A percentile compares a stretch with the other conserved stretches of the same genome.
phyloP scores from a whole-genome alignment of 495 filamentous ascomycete species.

The Penicillium alfredii region DNA sequence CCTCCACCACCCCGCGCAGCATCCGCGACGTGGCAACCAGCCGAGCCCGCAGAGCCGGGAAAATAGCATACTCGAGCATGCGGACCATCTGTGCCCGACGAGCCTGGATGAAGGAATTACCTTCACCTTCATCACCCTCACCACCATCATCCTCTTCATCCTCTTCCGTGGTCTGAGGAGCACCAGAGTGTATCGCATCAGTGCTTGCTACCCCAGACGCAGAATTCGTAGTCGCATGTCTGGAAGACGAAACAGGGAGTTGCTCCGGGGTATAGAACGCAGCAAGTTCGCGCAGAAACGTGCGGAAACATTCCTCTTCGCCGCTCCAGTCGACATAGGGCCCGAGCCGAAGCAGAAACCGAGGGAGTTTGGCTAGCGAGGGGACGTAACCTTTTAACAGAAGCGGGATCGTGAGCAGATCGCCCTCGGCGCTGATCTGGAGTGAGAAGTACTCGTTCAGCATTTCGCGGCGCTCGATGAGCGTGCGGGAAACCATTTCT shows the following conservation, averaged over 20 bases:
- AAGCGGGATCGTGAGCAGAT: conserved; percentile 73
- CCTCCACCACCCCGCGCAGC: conserved; percentile 75
- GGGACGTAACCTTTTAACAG: conserved; percentile 87
- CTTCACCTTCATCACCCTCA: conserved; percentile 19
- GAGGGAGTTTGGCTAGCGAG: conserved; percentile 75
- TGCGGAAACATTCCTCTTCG: conserved; percentile 82
- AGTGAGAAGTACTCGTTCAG: conserved; percentile 88
- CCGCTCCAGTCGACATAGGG: conserved; percentile 82
- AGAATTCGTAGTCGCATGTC: conserved; percentile 8
- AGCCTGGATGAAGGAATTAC: conserved; percentile 48
- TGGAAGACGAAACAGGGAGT: conserved; percentile 53
- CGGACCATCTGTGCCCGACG: conserved; percentile 60
- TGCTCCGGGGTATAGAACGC: conserved; percentile 86
- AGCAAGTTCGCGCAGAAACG: conserved; percentile 82
- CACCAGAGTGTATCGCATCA: too few relatives aligned
- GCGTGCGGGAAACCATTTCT: conserved; percentile 49
- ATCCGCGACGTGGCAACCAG: conserved; percentile 78
- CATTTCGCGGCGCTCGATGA: conserved; percentile 77
- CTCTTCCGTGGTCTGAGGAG: conserved; percentile 2
- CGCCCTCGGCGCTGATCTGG: conserved; percentile 70
- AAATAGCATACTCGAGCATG: conserved; percentile 78
- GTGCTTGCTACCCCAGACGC: too few relatives aligned
- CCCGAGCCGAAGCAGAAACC: conserved; percentile 81
- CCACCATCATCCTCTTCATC: conserved; percentile 17
- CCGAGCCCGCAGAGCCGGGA: conserved; percentile 78